phyloP scores from a whole-genome alignment of 176 grass and related monocot species.

The Rhipidocladum racemiflorum region DNA sequence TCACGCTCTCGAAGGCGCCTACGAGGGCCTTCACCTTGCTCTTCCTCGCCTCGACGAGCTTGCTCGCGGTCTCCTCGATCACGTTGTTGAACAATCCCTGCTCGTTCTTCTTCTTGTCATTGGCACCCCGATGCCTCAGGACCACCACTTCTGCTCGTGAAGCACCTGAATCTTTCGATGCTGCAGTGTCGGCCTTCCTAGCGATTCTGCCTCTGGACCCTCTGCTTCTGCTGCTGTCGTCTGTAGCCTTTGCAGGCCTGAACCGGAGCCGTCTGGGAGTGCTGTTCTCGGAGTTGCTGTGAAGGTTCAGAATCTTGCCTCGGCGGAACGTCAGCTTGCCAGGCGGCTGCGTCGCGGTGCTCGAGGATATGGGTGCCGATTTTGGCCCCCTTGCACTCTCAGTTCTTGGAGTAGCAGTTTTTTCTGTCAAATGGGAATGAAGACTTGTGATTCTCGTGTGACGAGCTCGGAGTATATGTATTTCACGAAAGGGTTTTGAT shows the following conservation, averaged over 20 bases:
- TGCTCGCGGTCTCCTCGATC: slow-evolving; percentile 64
- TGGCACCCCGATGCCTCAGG: slow-evolving; percentile 46
- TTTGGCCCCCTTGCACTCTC: slow-evolving; percentile 24
- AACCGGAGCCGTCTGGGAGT: slow-evolving; percentile 39
- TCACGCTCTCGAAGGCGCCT: slow-evolving; percentile 68
- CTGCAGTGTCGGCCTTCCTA: neutral
- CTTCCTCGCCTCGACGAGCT: slow-evolving; percentile 55
- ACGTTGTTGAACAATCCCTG: slow-evolving; percentile 57
- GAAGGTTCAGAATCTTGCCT: slow-evolving; percentile 49
- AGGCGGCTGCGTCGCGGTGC: neutral
- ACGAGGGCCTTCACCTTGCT: slow-evolving; percentile 87
- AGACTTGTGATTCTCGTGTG: neutral
- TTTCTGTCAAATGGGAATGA: neutral
- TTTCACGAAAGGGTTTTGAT: neutral
- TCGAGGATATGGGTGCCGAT: neutral
- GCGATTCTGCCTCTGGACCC: neutral
- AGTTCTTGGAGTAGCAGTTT: slow-evolving; percentile 10
- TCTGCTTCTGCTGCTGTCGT: slow-evolving; percentile 19
- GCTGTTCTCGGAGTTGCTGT: slow-evolving; percentile 10
- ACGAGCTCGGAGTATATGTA: neutral
- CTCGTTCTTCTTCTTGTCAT: slow-evolving; percentile 35
- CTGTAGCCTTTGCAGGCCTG: slow-evolving; percentile 22
- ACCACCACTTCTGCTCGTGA: slow-evolving; percentile 33
- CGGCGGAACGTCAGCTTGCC: slow-evolving; percentile 48
- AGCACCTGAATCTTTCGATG: neutral